Conservation (phyloP, 2,329 filamentous ascomycete species). For the Aspergillus ibericus region DNA sequence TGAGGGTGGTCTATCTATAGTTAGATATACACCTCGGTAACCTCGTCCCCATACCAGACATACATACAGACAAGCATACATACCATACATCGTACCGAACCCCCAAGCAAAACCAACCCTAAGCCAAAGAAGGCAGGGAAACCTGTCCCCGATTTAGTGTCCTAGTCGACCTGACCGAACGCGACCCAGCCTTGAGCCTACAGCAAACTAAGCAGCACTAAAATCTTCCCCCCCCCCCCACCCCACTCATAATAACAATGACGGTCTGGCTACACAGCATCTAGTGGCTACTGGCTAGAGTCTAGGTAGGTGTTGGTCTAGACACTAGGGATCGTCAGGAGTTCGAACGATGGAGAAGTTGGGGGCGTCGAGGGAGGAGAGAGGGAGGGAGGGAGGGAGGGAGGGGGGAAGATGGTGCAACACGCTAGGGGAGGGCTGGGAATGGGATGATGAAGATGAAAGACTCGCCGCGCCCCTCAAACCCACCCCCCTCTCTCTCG, state of each 20-base stretch:
- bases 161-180: too few species aligned
- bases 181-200: background rate
- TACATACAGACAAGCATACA: too few species aligned
- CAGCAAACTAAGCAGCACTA: background rate
- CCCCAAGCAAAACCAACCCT: background rate
- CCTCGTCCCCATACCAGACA: too few species aligned
- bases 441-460: background rate
- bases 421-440: constrained; percentile 9
- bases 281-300: background rate
- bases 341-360: constrained; percentile 16
- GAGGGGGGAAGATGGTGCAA: constrained; percentile 1
- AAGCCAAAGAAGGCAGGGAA: background rate
- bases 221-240: background rate
- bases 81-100: background rate
- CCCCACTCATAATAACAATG: background rate
- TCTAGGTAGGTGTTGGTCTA: background rate
- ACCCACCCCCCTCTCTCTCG: too few species aligned
- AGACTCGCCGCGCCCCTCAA: too few species aligned
- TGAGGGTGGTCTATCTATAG: too few species aligned
- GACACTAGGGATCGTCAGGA: constrained; percentile 15
- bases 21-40: too few species aligned
- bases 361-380: background rate
- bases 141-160: background rate
- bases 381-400: background rate
- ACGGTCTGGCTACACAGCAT: background rate